Base-by-base conservation (phyloP, 176 grass and related monocot genomes). In the Avena eriantha region DNA sequence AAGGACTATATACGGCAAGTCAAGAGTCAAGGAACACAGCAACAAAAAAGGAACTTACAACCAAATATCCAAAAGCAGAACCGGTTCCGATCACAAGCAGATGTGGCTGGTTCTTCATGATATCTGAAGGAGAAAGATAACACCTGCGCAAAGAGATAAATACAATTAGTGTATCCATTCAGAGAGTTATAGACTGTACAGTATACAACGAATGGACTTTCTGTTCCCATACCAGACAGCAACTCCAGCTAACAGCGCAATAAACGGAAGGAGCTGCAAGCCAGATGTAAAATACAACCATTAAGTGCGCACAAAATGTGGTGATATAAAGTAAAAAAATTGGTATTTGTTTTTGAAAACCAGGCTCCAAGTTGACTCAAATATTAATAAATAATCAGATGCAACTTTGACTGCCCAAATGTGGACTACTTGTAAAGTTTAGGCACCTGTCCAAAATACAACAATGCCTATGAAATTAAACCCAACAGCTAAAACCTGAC, bases 41-140 rank as follows among this genome's bases (percentile, higher is more conserved):
- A 80, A 76, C 9, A 82, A 41, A 43, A 69, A 70, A 8, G 49
- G 47, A 82, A 71, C 89, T 91, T 88, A 96, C 93, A 77, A 98
- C 93, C 74, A 98, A 86, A 90, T 88, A 98, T 79, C 96, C 96
- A 92, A 98, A 98, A 82, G 94, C 91, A 92, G 95, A 98, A 86
- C 97, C 97, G 84, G 97, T 99, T 90, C 97, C 94, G 24, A 92
- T 85, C 47, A 99, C 82, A 77, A 99, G 88, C 29, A 98, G 68
- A 93, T 99, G 94, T 75, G 97, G 97, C 51, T 99, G 92, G 87
- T 94, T 94, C 65, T 79, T 92, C 88, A 88, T 96, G 89, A 98
- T 96, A 87, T 92, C 92, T 53, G 89, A 94, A 87, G 97, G 97
- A 56, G 97, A 99, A 76, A 99, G 90, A 90, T 83, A 88, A 76